Conservation (phyloP, 2,329 filamentous ascomycete species). For the Davidsoniella neocaledoniae region DNA sequence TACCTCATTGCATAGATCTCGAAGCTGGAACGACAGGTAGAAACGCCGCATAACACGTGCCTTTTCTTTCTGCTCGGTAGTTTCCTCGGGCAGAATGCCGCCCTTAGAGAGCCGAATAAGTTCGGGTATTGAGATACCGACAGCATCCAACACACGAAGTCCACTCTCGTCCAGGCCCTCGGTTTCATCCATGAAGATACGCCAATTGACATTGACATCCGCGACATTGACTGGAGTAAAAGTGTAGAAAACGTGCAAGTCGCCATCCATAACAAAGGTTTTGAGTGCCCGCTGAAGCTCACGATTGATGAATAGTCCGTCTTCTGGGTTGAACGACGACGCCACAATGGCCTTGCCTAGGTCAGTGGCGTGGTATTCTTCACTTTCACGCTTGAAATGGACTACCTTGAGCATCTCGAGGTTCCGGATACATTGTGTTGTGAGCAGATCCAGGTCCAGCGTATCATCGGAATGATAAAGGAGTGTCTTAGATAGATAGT, state of each 20-base stretch:
- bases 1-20: conserved; percentile 61
- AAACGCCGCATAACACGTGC: conserved; percentile 53
- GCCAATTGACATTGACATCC: conserved; percentile 46
- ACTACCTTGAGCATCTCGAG: conserved; percentile 40
- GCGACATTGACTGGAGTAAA: conserved; percentile 54
- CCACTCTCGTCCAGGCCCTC: conserved; percentile 55
- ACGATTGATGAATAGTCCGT: conserved; percentile 55
- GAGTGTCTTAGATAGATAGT: conserved; percentile 53
- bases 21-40: conserved; percentile 60
- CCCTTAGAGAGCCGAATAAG: conserved; percentile 56
- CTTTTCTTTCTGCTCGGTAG: conserved; percentile 39
- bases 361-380: conserved; percentile 42
- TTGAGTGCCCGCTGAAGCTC: conserved; percentile 50
- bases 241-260: conserved; percentile 64
- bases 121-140: conserved; percentile 50
- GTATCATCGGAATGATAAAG: conserved; percentile 40
- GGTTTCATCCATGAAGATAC: conserved; percentile 53
- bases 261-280: conserved; percentile 65
- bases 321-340: conserved; percentile 56
- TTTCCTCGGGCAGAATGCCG: conserved; percentile 45
- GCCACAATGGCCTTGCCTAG: conserved; percentile 56
- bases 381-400: conserved; percentile 20
- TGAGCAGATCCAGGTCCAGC: conserved; percentile 32
- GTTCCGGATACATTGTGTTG: conserved; percentile 42
- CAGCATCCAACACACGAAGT: conserved; percentile 47